Conservation (phyloP, 2,329 filamentous ascomycete species). For the Amylocarpus encephaloides region DNA sequence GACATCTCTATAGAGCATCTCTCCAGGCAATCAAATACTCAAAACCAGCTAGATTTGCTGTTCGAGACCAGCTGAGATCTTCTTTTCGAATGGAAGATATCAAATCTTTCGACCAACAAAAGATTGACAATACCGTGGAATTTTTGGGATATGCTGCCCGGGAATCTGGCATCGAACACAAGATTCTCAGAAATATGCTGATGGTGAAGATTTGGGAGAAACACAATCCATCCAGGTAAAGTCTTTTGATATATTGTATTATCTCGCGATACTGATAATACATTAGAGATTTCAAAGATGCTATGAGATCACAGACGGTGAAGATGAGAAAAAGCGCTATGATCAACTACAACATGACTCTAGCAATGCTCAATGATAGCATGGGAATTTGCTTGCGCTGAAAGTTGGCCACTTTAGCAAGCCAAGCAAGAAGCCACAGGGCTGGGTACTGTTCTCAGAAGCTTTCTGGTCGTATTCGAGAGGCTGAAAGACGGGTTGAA, state of each 20-base stretch:
- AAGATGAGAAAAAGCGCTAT: conserved; percentile 29
- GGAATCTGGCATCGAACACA: conserved; percentile 63
- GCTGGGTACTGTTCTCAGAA: too few species aligned
- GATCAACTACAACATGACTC: conserved; percentile 60
- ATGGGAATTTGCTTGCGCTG: conserved; percentile 60
- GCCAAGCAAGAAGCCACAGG: too few species aligned
- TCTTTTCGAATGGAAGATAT: conserved; percentile 49
- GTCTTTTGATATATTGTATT: not conserved
- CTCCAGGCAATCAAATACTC: conserved; percentile 69
- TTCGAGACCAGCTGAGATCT: conserved; percentile 51
- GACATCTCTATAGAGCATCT: conserved; percentile 58
- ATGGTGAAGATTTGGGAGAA: conserved; percentile 32
- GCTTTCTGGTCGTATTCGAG: too few species aligned
- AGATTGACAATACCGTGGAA: conserved; percentile 58
- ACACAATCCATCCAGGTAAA: conserved; percentile 10
- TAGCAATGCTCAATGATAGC: conserved; percentile 67
- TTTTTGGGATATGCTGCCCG: conserved; percentile 62
- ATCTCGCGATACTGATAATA: not conserved
- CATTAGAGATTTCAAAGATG: not conserved
- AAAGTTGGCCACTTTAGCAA: conserved; percentile 1
- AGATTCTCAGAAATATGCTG: conserved; percentile 63
- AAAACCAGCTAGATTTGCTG: conserved; percentile 57
- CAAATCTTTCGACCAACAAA: conserved; percentile 42
- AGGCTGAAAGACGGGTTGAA: too few species aligned
- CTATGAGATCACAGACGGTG: conserved; percentile 2